Percentiles rank a stretch among this genome's conserved stretches.
Conservation (phyloP, 129 eudicot species). For the Tagetes patula region DNA sequence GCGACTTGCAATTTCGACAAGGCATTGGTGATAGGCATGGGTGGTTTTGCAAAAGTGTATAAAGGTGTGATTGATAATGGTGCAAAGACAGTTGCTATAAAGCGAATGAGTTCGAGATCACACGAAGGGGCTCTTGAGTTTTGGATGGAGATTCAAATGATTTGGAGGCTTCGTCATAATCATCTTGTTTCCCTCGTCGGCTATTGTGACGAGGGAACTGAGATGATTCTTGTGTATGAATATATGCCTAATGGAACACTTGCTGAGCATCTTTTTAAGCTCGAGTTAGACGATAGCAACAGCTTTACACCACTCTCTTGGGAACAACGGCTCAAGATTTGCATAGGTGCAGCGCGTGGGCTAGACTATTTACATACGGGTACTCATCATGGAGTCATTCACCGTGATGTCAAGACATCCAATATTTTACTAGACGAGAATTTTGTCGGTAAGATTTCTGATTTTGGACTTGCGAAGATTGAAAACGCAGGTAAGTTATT, state of each 20-base stretch:
- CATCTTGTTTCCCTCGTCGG: slow-evolving; percentile 46
- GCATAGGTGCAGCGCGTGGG: slow-evolving; percentile 49
- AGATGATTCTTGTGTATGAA: slow-evolving; percentile 46
- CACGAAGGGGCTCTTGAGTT: slow-evolving; percentile 39
- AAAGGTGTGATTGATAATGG: slow-evolving; percentile 37
- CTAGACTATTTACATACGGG: slow-evolving; percentile 46
- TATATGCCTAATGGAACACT: slow-evolving; percentile 40
- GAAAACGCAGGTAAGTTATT: slow-evolving; percentile 21
- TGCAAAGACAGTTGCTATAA: slow-evolving; percentile 33
- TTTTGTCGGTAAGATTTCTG: slow-evolving; percentile 38
- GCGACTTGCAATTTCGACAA: slow-evolving; percentile 39
- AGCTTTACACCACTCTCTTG: slow-evolving; percentile 33
- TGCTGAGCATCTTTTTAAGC: slow-evolving; percentile 39
- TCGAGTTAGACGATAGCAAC: not conserved
- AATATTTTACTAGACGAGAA: slow-evolving; percentile 41
- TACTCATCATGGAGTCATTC: slow-evolving; percentile 41
- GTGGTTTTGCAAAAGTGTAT: slow-evolving; percentile 44
- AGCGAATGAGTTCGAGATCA: slow-evolving; percentile 37
- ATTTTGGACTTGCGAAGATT: slow-evolving; percentile 40
- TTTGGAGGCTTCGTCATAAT: slow-evolving; percentile 41
- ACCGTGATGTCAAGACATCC: slow-evolving; percentile 46
- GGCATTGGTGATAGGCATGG: slow-evolving; percentile 35
- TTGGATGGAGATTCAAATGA: slow-evolving; percentile 41
- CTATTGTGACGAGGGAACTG: slow-evolving; percentile 33
- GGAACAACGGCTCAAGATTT: slow-evolving; percentile 42